Base-by-base conservation (phyloP, 2,329 filamentous ascomycete genomes). In the Apiospora rasikravindrae region DNA sequence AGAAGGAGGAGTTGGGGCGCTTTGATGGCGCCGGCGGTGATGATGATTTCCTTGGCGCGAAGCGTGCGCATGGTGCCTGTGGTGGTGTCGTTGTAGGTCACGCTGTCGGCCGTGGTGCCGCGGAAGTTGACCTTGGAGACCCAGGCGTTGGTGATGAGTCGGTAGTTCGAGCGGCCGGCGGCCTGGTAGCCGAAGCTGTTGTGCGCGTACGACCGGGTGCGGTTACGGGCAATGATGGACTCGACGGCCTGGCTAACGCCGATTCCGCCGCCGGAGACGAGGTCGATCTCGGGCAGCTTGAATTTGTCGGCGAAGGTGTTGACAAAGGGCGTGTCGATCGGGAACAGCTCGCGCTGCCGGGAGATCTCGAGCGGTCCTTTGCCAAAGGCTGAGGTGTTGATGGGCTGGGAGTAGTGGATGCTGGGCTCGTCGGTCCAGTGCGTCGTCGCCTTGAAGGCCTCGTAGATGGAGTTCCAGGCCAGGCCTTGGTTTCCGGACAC, bases 81-180 rank as follows among this genome's bases (percentile, higher is more conserved):
- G 72, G 16, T 79, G 76, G 64, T 73, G 24, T 71, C 44, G 19
- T 82, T 72, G 66, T 80, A 84, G 29, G 82, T 79, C 1, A 84
- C 78, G 0, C 81, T 81, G 22, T 78, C 73, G 8, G 82, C 83
- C 70, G 75, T 79, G 69, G 69, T 76, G 26, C 76, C 77, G 29
- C 77, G 73, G 73, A 84, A 83, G 69, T 79, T 77, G 49, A 83
- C 74, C 71, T 80, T 82, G 0, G 78, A 80, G 4, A 78, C 82
- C 26, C 83, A 75, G 6, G 78, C 75, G 40, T 78, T 75, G 37
- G 73, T 73, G 5, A 71, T n/a, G 5, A 75, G n/a, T n/a, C 73
- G 22, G 42, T 74, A 33, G 42, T 76, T 76, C 4, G 73, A 45
- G 8, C 72, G 70, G 22, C 26, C 44, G 7, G 70, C 71, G 22